Conservation (phyloP, 2,329 filamentous ascomycete genomes). For the Talaromyces sp. region DNA sequence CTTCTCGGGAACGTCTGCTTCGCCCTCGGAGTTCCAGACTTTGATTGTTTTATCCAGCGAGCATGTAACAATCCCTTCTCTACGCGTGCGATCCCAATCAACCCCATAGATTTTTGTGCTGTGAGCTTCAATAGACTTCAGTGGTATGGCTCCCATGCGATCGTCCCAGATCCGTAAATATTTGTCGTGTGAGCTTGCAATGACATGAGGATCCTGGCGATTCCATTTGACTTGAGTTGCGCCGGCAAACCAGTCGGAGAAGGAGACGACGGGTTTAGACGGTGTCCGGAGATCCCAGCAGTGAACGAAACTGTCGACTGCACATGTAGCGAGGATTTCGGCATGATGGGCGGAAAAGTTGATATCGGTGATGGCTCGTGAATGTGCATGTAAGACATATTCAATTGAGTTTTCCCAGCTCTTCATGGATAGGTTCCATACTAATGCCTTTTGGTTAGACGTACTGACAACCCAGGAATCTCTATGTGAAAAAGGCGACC, state of each 20-base stretch:
- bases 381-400: slow-evolving; percentile 80
- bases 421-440: slow-evolving; percentile 81
- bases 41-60: slow-evolving; percentile 90
- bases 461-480: slow-evolving; percentile 94
- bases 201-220: slow-evolving; percentile 75
- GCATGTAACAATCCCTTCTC: slow-evolving; percentile 74
- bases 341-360: slow-evolving; percentile 94
- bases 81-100: slow-evolving; percentile 81
- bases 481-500: slow-evolving; percentile 85
- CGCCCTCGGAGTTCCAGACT: slow-evolving; percentile 76
- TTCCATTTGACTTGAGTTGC: slow-evolving; percentile 96
- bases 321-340: slow-evolving; percentile 82
- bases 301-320: slow-evolving; percentile 88
- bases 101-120: slow-evolving; percentile 92
- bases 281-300: slow-evolving; percentile 83
- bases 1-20: slow-evolving; percentile 64
- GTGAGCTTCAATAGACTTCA: slow-evolving; percentile 82
- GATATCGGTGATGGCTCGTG: slow-evolving; percentile 87
- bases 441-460: slow-evolving; percentile 87
- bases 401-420: slow-evolving; percentile 76
- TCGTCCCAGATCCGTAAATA: slow-evolving; percentile 89
- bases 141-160: slow-evolving; percentile 69
- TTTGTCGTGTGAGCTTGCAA: slow-evolving; percentile 87
- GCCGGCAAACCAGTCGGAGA: slow-evolving; percentile 89
- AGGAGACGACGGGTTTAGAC: slow-evolving; percentile 69